A percentile compares a stretch with the other conserved stretches of the same genome.
Evolutionary conservation across 805 yeast species (phyloP).

Genomic region (Cyberlindnera subsufficiens): DNA sequence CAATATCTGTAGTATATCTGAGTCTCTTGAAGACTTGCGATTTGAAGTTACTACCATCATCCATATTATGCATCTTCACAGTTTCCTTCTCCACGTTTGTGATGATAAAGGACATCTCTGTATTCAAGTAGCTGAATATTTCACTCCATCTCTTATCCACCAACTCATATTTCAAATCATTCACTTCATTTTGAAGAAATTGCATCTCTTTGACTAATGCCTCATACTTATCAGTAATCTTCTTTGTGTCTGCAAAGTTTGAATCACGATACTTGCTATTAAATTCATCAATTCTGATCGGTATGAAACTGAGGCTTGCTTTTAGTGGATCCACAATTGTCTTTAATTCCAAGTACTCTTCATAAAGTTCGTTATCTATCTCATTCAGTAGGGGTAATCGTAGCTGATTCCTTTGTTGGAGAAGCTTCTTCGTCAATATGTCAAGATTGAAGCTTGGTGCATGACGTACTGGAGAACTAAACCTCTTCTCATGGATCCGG

Average conservation of each 20-base stretch:
- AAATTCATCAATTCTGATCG: constrained; percentile 41
- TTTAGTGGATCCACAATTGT: constrained; percentile 43
- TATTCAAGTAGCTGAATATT: constrained; percentile 41
- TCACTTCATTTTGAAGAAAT: constrained; percentile 35
- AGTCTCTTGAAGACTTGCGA: constrained; percentile 27
- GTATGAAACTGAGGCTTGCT: constrained; percentile 46
- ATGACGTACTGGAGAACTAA: constrained; percentile 36
- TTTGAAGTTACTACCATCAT: constrained; percentile 14
- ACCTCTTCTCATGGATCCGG: constrained; percentile 31
- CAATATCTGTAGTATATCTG: constrained; percentile 32
- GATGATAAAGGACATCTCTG: constrained; percentile 30
- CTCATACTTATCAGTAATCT: constrained; percentile 34
- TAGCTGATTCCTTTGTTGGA: constrained; percentile 25
- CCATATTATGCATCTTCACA: constrained; percentile 19
- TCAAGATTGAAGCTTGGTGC: constrained; percentile 32
- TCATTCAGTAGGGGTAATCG: constrained; percentile 34
- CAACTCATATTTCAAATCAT: constrained; percentile 36
- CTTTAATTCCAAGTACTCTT: constrained; percentile 36
- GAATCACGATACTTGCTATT: constrained; percentile 21
- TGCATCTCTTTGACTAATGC: constrained; percentile 34
- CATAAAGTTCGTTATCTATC: constrained; percentile 34
- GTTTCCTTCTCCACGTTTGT: constrained; percentile 23
- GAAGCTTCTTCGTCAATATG: constrained; percentile 26
- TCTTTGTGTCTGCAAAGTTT: constrained; percentile 18
- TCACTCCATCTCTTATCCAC: constrained; percentile 53